A percentile compares a stretch with the other conserved stretches of the same genome.
Conservation (phyloP, 768 basidiomycete genomes). For the Brasilioporus rufonigricans region DNA sequence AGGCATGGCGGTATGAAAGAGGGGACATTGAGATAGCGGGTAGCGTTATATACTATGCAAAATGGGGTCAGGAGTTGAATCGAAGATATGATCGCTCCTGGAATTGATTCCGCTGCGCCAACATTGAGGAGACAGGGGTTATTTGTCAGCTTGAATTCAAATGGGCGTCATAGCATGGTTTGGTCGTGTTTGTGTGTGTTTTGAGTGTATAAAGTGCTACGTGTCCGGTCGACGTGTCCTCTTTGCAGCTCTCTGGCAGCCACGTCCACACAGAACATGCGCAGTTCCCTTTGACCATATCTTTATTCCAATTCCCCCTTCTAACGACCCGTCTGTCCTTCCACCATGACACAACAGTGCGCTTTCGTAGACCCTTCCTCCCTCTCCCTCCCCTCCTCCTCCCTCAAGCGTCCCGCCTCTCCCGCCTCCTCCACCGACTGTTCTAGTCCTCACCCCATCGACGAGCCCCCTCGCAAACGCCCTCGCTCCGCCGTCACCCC, state of each 20-base stretch:
- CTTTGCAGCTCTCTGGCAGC: constrained; percentile 14
- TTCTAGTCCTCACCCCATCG: constrained; percentile 5
- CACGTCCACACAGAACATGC: constrained; percentile 20
- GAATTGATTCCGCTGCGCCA: constrained; percentile 1
- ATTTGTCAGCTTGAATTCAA: neutral
- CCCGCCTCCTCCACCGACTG: constrained; percentile 23
- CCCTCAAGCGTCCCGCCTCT: constrained; percentile 28
- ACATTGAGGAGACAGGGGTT: constrained; percentile 1
- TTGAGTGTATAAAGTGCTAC: constrained; percentile 29
- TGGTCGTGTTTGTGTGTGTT: constrained; percentile 26
- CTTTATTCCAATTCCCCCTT: constrained; percentile 17
- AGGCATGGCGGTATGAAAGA: neutral
- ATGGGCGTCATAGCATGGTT: constrained; percentile 3
- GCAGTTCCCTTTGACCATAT: constrained; percentile 18
- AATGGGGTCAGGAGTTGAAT: constrained; percentile 4
- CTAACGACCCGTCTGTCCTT: neutral
- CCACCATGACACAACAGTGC: constrained; percentile 25
- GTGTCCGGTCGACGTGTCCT: constrained; percentile 30
- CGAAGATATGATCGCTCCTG: constrained; percentile 1
- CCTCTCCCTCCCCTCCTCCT: constrained; percentile 39
- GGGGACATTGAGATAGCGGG: neutral
- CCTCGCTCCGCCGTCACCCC: constrained; percentile 58
- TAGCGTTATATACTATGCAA: neutral
- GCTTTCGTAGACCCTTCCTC: constrained; percentile 38
- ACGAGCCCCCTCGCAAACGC: constrained; percentile 71